Base-by-base conservation (phyloP, 495 filamentous ascomycete species). In the Talaromyces ruber region DNA sequence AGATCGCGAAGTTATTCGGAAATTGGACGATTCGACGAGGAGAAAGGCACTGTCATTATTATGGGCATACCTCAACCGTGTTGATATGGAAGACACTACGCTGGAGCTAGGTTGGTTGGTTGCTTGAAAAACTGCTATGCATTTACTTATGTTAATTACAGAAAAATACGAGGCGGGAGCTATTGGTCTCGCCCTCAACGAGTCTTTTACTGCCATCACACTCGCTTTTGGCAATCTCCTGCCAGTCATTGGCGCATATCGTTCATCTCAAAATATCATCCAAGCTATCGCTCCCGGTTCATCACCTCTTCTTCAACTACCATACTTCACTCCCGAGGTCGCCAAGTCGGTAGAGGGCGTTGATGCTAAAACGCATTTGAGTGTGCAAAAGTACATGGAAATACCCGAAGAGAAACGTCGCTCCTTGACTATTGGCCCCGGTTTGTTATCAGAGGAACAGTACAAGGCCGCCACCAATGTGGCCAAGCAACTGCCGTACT, bases 31-130 rank as follows among this genome's bases (percentile, higher is more conserved):
- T 22, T 86, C 87, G 3, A 81, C 84, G 47, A 84, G 89, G 52
- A 81, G 94, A 65, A 97, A 96, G 79, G 87, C 88, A n/a, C 78
- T 97, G 28, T 90, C 86, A 34, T 80, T 98, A 58, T 77, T 98
- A 16, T 98, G 94, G 94, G 93, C 92, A 51, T 98, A 98, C 71
- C 83, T 98, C 30, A 90, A 90, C 51, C 87, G 94, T 43, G 76
- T 97, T 30, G 90, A 94, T 63, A 72, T 91, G 45, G 85, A 88
- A 59, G 92, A 93, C 68, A 65, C 80, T 28, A 77, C 77, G 25
- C 79, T 96, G 45, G 84, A 94, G 62, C 85, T 85, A 73, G 90
- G 88, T 79, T 86, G 83, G 80, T 79, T 25, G 34, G 22, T 28
- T 50, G 11, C n/a, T 43, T 63, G 16, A 18, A 43, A 22, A 39